Evolutionary conservation across 257 asterid species (phyloP), one percentile per base, ranked within the genome.

Genomic region (Nicotiana tomentosiformis): DNA sequence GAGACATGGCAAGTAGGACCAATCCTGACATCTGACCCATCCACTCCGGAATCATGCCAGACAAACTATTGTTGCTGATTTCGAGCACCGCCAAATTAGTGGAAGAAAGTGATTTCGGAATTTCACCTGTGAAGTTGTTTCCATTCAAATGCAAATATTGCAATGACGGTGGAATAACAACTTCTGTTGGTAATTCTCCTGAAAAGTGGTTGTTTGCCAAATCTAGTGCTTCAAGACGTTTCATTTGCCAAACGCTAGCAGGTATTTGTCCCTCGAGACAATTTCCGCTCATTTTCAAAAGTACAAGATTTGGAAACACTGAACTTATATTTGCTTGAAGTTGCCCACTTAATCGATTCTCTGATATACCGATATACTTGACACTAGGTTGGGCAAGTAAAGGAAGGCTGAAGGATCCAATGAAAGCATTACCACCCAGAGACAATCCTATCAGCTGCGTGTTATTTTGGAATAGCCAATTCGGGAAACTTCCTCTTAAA

Each of bases 151-250:
- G 64, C 29, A 84, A 20, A 23, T 6, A 33, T 18, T 10, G 7
- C 53, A 84, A 57, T 14, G 49, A 49, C 32, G 10, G 9, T n/a
- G 76, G 58, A 8, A 30, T n/a, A 15, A 29, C 20, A 81, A 14
- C 39, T 81, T 82, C 5, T 18, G 29, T 32, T 15, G 84, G 84
- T 35, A 74, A 35, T 33, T 35, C 62, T 10, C 80, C 85, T 14
- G 80, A 81, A 12, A 85, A 76, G 23, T 64, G 23, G 43, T 81
- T 85, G 32, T 51, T 39, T 26, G 87, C 77, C 16, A 85, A 14
- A 7, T 76, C 85, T 11, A 85, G 26, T 26, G 10, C n/a, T 10
- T 5, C 1, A 5, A 85, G 15, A 1, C 20, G 16, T 16, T 32
- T 33, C 46, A 81, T 10, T 18, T 57, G 46, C 6, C 87, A 84